phyloP scores from a whole-genome alignment of 2,329 filamentous ascomycete species.

The Penicillium sp. region DNA sequence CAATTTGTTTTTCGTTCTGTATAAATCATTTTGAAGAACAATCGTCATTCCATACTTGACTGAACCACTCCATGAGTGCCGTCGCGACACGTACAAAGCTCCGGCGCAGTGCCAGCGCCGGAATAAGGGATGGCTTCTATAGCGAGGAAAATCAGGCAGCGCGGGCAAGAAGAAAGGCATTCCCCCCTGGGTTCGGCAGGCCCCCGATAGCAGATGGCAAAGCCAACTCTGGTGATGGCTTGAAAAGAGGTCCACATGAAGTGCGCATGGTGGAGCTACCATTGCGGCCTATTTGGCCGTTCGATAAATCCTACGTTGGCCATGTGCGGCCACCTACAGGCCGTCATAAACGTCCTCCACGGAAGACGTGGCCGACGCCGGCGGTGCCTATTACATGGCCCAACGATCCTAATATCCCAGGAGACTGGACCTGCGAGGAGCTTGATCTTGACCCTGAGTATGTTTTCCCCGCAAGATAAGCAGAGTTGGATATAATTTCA shows the following conservation, averaged over 20 bases:
- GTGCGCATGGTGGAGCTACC: background rate
- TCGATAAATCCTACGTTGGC: background rate
- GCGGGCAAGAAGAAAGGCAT: too few relatives aligned
- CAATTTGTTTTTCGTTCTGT: background rate
- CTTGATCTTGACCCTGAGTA: background rate
- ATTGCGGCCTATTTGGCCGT: background rate
- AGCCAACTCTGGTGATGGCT: too few relatives aligned
- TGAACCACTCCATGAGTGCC: background rate
- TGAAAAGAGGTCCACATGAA: too few relatives aligned
- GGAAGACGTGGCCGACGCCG: constrained; percentile 2
- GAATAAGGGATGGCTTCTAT: background rate
- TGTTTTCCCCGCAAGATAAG: background rate
- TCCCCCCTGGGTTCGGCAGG: too few relatives aligned
- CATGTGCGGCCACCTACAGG: too few relatives aligned
- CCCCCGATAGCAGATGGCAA: too few relatives aligned
- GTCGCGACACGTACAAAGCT: too few relatives aligned
- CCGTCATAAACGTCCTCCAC: background rate
- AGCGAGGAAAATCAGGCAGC: background rate
- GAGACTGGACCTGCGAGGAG: background rate
- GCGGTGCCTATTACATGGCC: background rate
- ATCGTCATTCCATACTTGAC: background rate
- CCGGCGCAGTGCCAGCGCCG: background rate
- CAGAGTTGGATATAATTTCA: too few relatives aligned
- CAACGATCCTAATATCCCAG: background rate
- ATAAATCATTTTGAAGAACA: background rate